Evolutionary conservation across 352 stramenopile species (phyloP).

Genomic region (Globisporangium irregulare): DNA sequence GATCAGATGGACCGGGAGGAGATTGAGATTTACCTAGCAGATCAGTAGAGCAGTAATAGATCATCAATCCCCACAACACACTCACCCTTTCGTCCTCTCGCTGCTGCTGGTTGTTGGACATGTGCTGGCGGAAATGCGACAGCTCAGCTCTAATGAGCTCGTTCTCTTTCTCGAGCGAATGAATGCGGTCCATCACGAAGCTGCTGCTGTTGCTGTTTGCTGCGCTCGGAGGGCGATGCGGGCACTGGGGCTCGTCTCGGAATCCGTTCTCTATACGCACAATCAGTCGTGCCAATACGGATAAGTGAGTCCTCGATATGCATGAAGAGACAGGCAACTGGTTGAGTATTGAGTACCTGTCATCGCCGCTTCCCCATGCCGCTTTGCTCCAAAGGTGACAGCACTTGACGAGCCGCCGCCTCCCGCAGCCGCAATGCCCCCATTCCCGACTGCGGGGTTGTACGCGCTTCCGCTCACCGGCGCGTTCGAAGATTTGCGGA

Average conservation of each 20-base stretch:
- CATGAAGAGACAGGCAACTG: neutral
- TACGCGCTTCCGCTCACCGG: neutral
- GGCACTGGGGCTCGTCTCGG: conserved; percentile 11
- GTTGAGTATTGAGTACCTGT: neutral
- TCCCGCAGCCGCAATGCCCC: neutral
- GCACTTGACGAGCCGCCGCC: neutral
- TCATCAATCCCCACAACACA: neutral
- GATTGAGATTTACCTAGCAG: neutral
- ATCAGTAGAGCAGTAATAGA: too few species aligned
- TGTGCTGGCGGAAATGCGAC: conserved; percentile 42
- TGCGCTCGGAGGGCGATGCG: neutral
- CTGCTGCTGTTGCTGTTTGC: conserved; percentile 2
- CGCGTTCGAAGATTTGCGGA: conserved; percentile 35
- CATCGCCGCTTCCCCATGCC: neutral
- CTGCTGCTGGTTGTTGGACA: conserved; percentile 58
- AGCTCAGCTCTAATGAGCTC: conserved; percentile 52
- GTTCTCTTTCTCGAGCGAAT: conserved; percentile 58
- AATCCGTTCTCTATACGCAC: conserved; percentile 8
- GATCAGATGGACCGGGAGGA: neutral
- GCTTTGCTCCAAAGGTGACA: neutral
- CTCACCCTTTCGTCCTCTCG: conserved; percentile 54
- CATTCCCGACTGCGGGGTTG: neutral
- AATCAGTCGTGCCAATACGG: neutral
- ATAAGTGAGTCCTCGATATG: neutral
- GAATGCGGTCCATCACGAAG: conserved; percentile 34